Conservation (phyloP, 1,139 yeast species). For the Kluyveromyces sp. region DNA sequence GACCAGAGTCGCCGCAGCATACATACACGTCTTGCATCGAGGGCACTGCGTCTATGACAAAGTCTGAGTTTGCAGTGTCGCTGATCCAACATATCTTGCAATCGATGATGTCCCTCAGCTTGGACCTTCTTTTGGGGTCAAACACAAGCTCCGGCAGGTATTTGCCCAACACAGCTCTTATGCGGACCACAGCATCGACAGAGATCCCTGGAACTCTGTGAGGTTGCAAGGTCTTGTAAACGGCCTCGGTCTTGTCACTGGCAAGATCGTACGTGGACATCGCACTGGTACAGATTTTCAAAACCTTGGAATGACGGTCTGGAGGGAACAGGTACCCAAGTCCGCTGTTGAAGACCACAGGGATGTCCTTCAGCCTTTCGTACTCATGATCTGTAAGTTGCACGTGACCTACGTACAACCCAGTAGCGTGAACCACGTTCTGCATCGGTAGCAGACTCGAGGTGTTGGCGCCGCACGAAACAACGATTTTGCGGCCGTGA, state of each 20-base stretch:
- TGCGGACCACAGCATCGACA: slow-evolving; percentile 25
- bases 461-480: slow-evolving; percentile 38
- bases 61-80: slow-evolving; percentile 39
- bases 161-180: slow-evolving; percentile 26
- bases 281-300: slow-evolving; percentile 32
- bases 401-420: slow-evolving; percentile 40
- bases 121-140: slow-evolving; percentile 22
- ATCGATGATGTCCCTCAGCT: slow-evolving; percentile 24
- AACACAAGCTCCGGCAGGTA: slow-evolving; percentile 37
- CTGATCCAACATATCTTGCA: slow-evolving; percentile 44
- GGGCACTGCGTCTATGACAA: slow-evolving; percentile 40
- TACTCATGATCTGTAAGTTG: slow-evolving; percentile 35
- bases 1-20: slow-evolving; percentile 44
- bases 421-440: slow-evolving; percentile 34
- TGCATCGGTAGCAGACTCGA: slow-evolving; percentile 33
- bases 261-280: slow-evolving; percentile 9
- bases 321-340: slow-evolving; percentile 46
- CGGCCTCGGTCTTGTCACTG: slow-evolving; percentile 4
- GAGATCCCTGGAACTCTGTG: slow-evolving; percentile 30
- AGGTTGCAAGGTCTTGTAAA: slow-evolving; percentile 8
- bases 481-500: slow-evolving; percentile 31
- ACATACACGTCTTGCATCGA: slow-evolving; percentile 29
- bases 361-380: slow-evolving; percentile 31
- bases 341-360: slow-evolving; percentile 41
- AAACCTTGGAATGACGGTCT: slow-evolving; percentile 34